A percentile compares a stretch with the other conserved stretches of the same genome.
phyloP scores from a whole-genome alignment of 2,329 filamentous ascomycete species.

The Xylariaceae sp. region DNA sequence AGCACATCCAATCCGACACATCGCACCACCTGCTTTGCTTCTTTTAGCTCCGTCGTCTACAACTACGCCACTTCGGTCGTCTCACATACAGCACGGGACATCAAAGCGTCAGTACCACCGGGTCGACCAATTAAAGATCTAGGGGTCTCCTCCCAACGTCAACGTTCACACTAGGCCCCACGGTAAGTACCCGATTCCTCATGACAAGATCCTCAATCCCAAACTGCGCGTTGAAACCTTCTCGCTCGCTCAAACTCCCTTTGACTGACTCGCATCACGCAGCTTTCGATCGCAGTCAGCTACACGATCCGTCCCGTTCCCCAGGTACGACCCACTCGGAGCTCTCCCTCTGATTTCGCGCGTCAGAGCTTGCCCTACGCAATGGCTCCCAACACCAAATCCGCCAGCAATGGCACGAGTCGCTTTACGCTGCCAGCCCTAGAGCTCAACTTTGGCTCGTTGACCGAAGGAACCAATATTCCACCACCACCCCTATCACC shows the following conservation, averaged over 20 bases:
- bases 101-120: no score
- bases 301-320: neutral
- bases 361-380: constrained; percentile 2
- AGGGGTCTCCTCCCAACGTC: no score
- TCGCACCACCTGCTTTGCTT: no score
- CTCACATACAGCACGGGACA: no score
- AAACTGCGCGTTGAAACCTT: neutral
- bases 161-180: neutral
- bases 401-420: constrained; percentile 24
- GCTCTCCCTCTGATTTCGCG: neutral
- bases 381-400: constrained; percentile 20
- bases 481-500: constrained; percentile 56
- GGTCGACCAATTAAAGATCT: no score
- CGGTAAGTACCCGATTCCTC: neutral
- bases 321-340: neutral
- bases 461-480: constrained; percentile 60
- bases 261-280: neutral
- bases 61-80: no score
- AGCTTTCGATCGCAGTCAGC: neutral
- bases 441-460: constrained; percentile 54
- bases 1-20: no score
- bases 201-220: neutral
- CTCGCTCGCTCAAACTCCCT: neutral
- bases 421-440: constrained; percentile 57
- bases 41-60: no score